Base-by-base conservation (phyloP, 2,329 filamentous ascomycete species). In the Cucurbitaria berberidis region DNA sequence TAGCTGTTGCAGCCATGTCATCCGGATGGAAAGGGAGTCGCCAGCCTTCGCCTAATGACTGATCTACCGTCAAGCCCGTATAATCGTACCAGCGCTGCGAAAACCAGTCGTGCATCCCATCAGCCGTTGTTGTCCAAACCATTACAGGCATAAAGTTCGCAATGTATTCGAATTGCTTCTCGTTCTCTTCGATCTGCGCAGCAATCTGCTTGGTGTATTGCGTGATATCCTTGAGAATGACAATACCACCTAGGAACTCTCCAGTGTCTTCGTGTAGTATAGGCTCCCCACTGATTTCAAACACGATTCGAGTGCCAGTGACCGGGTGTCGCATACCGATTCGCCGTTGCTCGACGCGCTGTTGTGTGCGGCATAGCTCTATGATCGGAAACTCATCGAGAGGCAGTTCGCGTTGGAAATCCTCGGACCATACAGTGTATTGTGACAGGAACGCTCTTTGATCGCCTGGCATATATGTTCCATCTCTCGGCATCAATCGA, bases 31-130 rank as follows among this genome's bases (percentile, higher is more conserved):
- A 89, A 0, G 85, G 81, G 3, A 80, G 75, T 63, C 79, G 77
- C 87, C 88, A 91, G 1, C 82, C 82, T 26, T 78, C 66, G 0
- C 88, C 89, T 2, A 88, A 61, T 22, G 85, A 89, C 9, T 86
- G 78, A 39, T 88, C 84, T 9, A 81, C 78, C 0, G 80, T 81
- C 21, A 91, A 74, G 0, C 90, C 71, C 10, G 90, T 93, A 63
- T 90, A 93, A n/a, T 85, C 82, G 65, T 90, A 90, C 88, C 89
- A 93, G n/a, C 87, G 79, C 41, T 85, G 83, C 53, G 89, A 90
- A 72, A 88, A 93, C 74, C 90, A 93, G 63, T 93, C 89, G 60
- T 85, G 81, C 22, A 77, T 63, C 0, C 90, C 89, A 15, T 88
- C 83, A 0, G 88, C 81, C 0, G 76, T 85, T 0, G 89, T 84